A percentile compares a stretch with the other conserved stretches of the same genome.
phyloP scores from a whole-genome alignment of 169 alveolate species.

The Eimeria praecox region DNA sequence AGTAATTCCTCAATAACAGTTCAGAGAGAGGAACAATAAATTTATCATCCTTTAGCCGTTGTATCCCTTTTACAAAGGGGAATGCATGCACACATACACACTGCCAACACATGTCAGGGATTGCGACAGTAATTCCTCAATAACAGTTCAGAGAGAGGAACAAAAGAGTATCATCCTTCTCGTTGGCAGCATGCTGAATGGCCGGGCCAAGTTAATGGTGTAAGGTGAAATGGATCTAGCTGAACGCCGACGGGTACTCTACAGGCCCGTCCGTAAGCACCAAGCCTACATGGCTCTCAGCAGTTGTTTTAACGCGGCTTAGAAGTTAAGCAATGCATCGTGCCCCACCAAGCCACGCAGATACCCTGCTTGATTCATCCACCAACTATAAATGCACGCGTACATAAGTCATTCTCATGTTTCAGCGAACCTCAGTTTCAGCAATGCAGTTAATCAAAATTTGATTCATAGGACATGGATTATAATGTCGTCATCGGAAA shows the following conservation, averaged over 20 bases:
- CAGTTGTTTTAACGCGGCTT: conserved; percentile 63
- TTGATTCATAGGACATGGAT: conserved; percentile 62
- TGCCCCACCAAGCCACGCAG: conserved; percentile 45
- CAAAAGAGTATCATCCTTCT: conserved; percentile 39
- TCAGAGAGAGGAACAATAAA: too few species aligned
- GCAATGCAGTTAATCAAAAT: conserved; percentile 16
- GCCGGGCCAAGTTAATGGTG: background rate
- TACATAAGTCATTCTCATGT: background rate
- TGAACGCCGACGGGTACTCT: background rate
- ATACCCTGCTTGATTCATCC: conserved; percentile 25
- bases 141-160: conserved; percentile 33
- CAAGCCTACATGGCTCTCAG: conserved; percentile 57
- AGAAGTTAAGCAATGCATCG: background rate
- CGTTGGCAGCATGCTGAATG: background rate
- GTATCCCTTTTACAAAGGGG: too few species aligned
- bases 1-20: too few species aligned
- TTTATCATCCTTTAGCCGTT: too few species aligned
- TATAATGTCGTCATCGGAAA: conserved; percentile 21
- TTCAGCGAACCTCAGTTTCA: conserved; percentile 53
- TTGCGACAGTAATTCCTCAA: conserved; percentile 67
- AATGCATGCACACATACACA: too few species aligned
- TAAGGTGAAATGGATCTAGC: conserved; percentile 24
- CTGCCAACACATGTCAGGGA: too few species aligned
- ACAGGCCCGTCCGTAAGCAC: background rate
- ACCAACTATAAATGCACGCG: background rate